Base-by-base conservation (phyloP, 2,329 filamentous ascomycete species). In the Neodidymelliopsis sp. region DNA sequence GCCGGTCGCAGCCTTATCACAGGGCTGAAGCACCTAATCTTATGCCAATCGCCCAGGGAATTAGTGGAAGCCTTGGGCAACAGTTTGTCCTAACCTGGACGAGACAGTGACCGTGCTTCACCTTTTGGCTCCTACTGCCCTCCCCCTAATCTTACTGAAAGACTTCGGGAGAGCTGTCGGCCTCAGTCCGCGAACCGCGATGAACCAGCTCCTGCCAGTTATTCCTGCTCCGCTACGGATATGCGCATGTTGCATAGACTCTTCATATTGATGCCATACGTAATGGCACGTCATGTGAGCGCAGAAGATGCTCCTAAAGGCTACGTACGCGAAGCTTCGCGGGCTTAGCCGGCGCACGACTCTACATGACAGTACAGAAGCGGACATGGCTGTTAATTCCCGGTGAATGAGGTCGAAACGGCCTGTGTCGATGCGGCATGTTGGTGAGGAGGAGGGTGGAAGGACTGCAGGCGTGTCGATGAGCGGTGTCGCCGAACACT, bases 1-100 rank as follows among this genome's bases (percentile, higher is more conserved):
- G 42, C 48, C 48, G 48, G 37, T 42, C 22, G 27, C 37, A 52
- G 48, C 48, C 48, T 52, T 46, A 42, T 46, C 36, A 18, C 42
- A 46, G 42, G 48, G 48, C 41, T 52, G 48, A 46, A 37, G 41
- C 25, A 33, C 16, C 16, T 25, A 13, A 13, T 20, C 34, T 13
- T 18, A 37, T 41, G 27, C 11, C 36, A 44, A 41, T 37, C 36
- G 10, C 27, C 11, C 15, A n/a, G 33, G 20, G 24, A 28, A 29
- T 30, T 39, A 40, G 34, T 22, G 47, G 16, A 39, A 36, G 36
- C 31, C 30, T 41, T 40, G 42, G 42, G 28, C 42, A 41, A 27
- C 36, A 31, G 36, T 52, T 52, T 36, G 42, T 16, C 24, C 20
- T 39, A 41, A 22, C 35, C 23, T 12, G 35, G 34, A 23, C 25